Base-by-base conservation (phyloP, 768 basidiomycete genomes). In the Leucocoprinus leucothites region DNA sequence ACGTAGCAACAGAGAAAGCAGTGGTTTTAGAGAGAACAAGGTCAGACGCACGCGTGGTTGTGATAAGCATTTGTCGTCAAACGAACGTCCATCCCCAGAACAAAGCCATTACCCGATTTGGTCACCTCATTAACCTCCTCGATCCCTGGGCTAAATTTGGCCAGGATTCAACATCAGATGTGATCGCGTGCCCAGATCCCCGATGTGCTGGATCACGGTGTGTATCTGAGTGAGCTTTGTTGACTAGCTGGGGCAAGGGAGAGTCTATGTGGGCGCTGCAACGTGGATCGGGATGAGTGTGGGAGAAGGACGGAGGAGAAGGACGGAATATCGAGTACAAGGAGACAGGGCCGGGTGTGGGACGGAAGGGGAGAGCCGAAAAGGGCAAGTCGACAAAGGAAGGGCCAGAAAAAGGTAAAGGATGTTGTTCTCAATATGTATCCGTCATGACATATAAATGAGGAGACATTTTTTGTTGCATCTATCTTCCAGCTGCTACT, bases 301-400 rank as follows among this genome's bases (percentile, higher is more conserved):
- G 13, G 14, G n/a, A n/a, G n/a, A n/a, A n/a, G n/a, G n/a, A n/a
- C n/a, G n/a, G n/a, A n/a, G n/a, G n/a, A n/a, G 16, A 25, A 13
- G 26, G 25, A 26, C 24, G 45, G 6, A 41, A 26, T 3, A 24
- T n/a, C 18, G 25, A 51, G 26, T 42, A 51, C 50, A 51, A 47
- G 45, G 53, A 19, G 7, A 18, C 46, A 47, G 57, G 36, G 51
- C 6, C 25, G 46, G 31, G 13, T 34, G 46, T 46, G 40, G 50
- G 44, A 47, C 36, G 16, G 36, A 56, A 59, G 60, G 62, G 60
- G 51, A 47, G 25, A 22, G 18, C 69, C 66, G 42, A 56, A 66
- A 65, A 53, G 54, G 70, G 70, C 50, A 60, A 28, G 22, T 11
- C 65, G 58, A 75, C 71, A 77, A 75, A 77, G 66, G 69, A 71